A percentile compares a stretch with the other conserved stretches of the same genome.
Evolutionary conservation across 192 early-diverging fungal species (phyloP).

Genomic region (Entomortierella chlamydospora): DNA sequence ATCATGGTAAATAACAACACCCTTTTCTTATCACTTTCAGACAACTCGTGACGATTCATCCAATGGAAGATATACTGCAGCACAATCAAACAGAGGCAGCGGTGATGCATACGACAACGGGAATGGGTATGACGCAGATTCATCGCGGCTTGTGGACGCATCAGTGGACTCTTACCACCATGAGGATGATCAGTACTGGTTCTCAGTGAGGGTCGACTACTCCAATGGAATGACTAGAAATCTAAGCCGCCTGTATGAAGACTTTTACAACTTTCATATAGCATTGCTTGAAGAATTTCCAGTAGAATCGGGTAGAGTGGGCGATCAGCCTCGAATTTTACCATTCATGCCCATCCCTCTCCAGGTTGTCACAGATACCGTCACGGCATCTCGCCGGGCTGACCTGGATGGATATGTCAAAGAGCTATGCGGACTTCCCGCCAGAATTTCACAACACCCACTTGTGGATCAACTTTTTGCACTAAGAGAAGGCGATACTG

Average conservation of each 20-base stretch:
- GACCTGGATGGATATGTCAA: constrained; percentile 79
- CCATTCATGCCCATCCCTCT: constrained; percentile 77
- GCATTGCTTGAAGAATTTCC: constrained; percentile 74
- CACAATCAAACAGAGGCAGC: constrained; percentile 8
- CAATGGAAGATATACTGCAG: constrained; percentile 7
- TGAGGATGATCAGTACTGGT: constrained; percentile 79
- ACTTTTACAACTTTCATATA: constrained; percentile 84
- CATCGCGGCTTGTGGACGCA: constrained; percentile 57
- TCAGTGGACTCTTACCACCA: constrained; percentile 74
- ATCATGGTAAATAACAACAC: neutral
- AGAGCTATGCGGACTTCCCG: constrained; percentile 68
- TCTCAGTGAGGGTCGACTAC: constrained; percentile 69
- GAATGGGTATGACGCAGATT: constrained; percentile 5
- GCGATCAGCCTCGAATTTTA: constrained; percentile 64
- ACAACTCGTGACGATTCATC: constrained; percentile 10
- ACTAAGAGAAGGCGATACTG: constrained; percentile 65
- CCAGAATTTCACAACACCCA: constrained; percentile 62
- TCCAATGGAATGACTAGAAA: constrained; percentile 66
- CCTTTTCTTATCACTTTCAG: neutral
- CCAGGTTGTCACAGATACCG: constrained; percentile 70
- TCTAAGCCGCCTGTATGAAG: constrained; percentile 80
- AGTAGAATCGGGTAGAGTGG: constrained; percentile 68
- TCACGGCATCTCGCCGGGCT: constrained; percentile 70
- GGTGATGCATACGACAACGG: constrained; percentile 12
- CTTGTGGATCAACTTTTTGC: constrained; percentile 66